Evolutionary conservation across 345 rosid species (phyloP).

Genomic region (Lepidium sativum): DNA sequence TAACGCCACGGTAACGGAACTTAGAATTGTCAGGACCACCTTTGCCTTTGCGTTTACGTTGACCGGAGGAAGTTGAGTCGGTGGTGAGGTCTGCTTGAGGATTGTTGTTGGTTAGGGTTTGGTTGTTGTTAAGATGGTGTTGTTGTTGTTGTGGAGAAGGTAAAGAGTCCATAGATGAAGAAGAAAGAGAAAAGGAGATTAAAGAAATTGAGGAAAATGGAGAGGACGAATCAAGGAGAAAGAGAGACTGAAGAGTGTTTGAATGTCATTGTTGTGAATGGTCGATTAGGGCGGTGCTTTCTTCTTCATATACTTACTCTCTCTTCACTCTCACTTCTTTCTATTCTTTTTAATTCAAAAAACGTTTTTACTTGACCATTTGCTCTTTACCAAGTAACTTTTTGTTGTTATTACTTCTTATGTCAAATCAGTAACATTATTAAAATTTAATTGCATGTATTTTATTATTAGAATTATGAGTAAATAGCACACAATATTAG

Average conservation of each 20-base stretch:
- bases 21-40: conserved; percentile 65
- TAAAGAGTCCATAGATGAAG: conserved; percentile 29
- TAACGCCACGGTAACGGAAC: conserved; percentile 57
- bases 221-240: conserved; percentile 35
- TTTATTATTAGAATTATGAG: no score
- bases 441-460: no score
- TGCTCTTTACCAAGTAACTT: background rate
- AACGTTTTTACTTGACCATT: background rate
- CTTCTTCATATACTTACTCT: conserved; percentile 10
- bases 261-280: conserved; percentile 33
- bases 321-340: conserved; percentile 8
- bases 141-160: conserved; percentile 31
- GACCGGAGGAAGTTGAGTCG: conserved; percentile 10
- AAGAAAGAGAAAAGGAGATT: conserved; percentile 11
- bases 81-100: conserved; percentile 20
- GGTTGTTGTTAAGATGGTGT: conserved; percentile 16
- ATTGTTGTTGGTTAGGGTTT: conserved; percentile 19
- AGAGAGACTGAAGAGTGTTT: conserved; percentile 21
- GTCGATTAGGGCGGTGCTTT: conserved; percentile 36
- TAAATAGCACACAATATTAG: no score
- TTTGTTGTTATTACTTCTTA: background rate
- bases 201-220: conserved; percentile 13
- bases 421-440: background rate
- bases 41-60: conserved; percentile 46
- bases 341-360: background rate